Percentiles rank a stretch among this genome's conserved stretches.
These are phyloP conservation scores for Trypanosomatidae sp. DNA, from an alignment of 208 protist species.

Conservation along the genomic window DNA sequence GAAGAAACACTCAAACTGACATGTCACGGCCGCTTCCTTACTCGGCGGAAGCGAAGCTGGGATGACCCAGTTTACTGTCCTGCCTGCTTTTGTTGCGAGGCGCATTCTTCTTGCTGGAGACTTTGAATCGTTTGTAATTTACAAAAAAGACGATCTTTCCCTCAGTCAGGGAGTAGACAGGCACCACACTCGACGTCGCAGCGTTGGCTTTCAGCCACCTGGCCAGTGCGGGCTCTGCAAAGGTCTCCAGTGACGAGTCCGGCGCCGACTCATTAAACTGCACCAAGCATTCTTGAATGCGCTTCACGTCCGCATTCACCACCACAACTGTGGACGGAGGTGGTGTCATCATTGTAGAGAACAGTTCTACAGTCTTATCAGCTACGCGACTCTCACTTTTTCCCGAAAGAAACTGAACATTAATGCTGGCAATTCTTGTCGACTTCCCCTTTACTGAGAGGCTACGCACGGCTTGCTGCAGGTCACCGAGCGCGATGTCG, in stretches of 20 bases:
- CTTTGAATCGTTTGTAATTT: slow-evolving; percentile 38
- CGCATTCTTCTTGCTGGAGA: slow-evolving; percentile 23
- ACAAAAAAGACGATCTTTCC: slow-evolving; percentile 48
- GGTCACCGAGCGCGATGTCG: slow-evolving; percentile 34
- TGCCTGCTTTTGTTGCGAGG: slow-evolving; percentile 24
- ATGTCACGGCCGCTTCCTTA: not conserved
- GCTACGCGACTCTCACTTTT: slow-evolving; percentile 12
- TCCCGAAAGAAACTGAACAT: slow-evolving; percentile 13
- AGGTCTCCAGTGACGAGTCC: slow-evolving; percentile 15
- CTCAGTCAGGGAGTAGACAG: slow-evolving; percentile 41
- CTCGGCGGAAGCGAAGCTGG: not conserved
- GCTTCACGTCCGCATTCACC: slow-evolving; percentile 23
- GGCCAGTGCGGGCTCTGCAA: slow-evolving; percentile 23
- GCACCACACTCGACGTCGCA: slow-evolving; percentile 28
- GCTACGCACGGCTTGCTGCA: slow-evolving; percentile 37
- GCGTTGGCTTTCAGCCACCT: slow-evolving; percentile 47
- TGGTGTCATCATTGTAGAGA: slow-evolving; percentile 24
- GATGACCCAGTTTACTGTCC: not conserved
- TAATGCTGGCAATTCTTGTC: not conserved
- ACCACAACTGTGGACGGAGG: slow-evolving; percentile 39
- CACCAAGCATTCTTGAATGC: slow-evolving; percentile 39
- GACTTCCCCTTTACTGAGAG: slow-evolving; percentile 25
- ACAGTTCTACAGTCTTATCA: slow-evolving; percentile 38
- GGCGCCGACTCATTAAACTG: slow-evolving; percentile 18
- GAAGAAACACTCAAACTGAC: not conserved